These are phyloP conservation scores for Chlorella sorokiniana DNA, from an alignment of 139 green algal genomes.

Conservation along the genomic window DNA sequence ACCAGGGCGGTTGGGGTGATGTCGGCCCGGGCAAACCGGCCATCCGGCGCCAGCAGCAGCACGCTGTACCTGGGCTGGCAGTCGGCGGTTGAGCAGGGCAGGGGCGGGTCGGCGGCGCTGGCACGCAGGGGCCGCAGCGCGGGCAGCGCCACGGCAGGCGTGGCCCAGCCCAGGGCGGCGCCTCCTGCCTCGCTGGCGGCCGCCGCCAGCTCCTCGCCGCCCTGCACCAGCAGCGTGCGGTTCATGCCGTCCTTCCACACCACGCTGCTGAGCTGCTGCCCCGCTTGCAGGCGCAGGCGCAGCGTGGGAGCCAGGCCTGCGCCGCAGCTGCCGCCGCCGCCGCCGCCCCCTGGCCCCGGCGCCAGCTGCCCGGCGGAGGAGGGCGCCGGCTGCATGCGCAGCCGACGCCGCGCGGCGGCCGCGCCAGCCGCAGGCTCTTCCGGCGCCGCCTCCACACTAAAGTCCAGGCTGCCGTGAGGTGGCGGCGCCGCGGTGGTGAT, in stretches of 20 bases:
- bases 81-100: background rate
- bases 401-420: background rate
- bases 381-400: background rate
- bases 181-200: background rate
- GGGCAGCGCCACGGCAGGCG: background rate
- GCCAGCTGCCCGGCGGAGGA: background rate
- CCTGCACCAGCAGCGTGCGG: background rate
- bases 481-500: conserved; percentile 4
- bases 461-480: conserved; percentile 7
- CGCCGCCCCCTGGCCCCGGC: background rate
- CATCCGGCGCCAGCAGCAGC: conserved; percentile 10
- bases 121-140: background rate
- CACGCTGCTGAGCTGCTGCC: conserved; percentile 5
- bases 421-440: background rate
- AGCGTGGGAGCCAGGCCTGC: background rate
- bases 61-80: conserved; percentile 2
- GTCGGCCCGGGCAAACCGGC: background rate
- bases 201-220: conserved; percentile 1
- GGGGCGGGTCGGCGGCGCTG: background rate
- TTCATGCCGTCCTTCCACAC: conserved; percentile 25
- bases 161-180: background rate
- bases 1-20: background rate
- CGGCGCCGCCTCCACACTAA: background rate
- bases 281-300: conserved; percentile 10
- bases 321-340: background rate